phyloP scores from a whole-genome alignment of 192 early-diverging fungal species.

The Backusella australiensis region DNA sequence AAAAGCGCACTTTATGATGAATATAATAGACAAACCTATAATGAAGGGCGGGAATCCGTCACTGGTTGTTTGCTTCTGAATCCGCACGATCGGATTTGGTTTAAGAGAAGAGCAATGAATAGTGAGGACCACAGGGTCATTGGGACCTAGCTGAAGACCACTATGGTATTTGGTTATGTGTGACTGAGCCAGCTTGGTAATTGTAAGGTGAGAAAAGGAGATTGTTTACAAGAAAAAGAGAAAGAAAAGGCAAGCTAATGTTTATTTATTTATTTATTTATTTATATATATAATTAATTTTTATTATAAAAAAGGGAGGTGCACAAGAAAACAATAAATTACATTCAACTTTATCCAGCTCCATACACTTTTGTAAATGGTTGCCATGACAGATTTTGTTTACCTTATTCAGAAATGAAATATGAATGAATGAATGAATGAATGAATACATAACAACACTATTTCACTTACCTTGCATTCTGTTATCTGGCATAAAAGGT shows the following conservation, averaged over 20 bases:
- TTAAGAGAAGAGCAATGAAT: not conserved
- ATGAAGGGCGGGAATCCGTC: not conserved
- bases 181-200: slow-evolving; percentile 1
- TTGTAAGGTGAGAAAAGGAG: not conserved
- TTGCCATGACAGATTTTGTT: not conserved
- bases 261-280: not conserved
- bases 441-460: not conserved
- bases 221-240: not conserved
- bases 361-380: not conserved
- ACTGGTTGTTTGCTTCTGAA: not conserved
- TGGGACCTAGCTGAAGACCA: not conserved
- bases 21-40: not conserved
- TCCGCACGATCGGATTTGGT: not conserved
- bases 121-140: not conserved
- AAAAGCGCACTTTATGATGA: too few species aligned
- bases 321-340: not conserved
- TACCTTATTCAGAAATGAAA: not conserved
- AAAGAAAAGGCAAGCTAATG: not conserved
- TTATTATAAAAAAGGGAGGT: too few species aligned
- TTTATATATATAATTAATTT: too few species aligned
- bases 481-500: not conserved
- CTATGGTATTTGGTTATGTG: not conserved
- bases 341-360: not conserved
- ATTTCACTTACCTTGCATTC: not conserved
- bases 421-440: not conserved